Evolutionary conservation across 768 basidiomycete genomes (phyloP), one percentile per base, ranked within the genome.

Genomic region (Dentipellis sp.): DNA sequence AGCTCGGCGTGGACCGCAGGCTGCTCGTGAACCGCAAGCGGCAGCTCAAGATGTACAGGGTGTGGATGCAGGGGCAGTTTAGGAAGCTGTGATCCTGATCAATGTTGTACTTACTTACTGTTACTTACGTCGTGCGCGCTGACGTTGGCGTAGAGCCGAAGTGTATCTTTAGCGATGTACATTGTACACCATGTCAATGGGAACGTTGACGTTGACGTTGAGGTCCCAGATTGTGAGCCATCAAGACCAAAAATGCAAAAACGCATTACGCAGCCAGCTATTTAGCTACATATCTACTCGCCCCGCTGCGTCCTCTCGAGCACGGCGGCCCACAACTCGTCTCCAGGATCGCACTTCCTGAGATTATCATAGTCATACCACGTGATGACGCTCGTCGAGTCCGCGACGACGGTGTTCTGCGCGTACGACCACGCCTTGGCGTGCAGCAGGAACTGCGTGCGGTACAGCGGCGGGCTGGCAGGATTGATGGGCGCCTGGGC

Each of bases 21-120:
- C 71, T 99, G 55, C 76, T 98, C 46, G 85, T 99, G 53, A 99
- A 99, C 66, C 78, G 97, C 48, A 97, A 97, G 71, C 76, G 91
- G 57, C 88, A 94, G 71, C 72, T 97, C 52, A 95, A 95, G 70
- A 99, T 99, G 97, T 97, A 95, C 67, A 77, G 97, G 48, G 88
- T 94, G 0, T 95, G 92, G 92, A 83, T 94, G 84, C 92, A 94
- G 69, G 90, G 82, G 0, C 87, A 85, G 65, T 92, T 92, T 65
- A 74, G 75, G 57, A 89, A 86, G 67, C 22, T 55, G 29, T 55
- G 23, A 53, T 14, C 19, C 3, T n/a, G n/a, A n/a, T n/a, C n/a
- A n/a, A n/a, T n/a, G n/a, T n/a, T n/a, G n/a, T n/a, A n/a, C 39
- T 40, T 10, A 40, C 10, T 42, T 16, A 17, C 40, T 2, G 17